Evolutionary conservation across 495 filamentous ascomycete genomes (phyloP), one percentile per base, ranked within the genome.

Genomic region (Penicillium ucsense): DNA sequence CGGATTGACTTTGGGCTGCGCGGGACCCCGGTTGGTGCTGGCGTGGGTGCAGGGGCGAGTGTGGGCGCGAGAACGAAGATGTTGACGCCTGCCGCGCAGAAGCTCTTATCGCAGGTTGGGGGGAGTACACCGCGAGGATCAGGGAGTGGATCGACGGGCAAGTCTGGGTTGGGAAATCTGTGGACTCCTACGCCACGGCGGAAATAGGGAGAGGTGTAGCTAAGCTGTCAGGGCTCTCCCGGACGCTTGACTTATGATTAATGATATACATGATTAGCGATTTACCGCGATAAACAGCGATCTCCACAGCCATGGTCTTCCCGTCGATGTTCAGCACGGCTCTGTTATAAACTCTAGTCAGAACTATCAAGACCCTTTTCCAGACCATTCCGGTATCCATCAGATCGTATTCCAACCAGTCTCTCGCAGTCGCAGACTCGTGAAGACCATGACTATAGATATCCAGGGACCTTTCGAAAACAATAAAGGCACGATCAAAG

Each of bases 31-130:
- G 34, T 52, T 36, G 52, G 48, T 50, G 39, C 9, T 6, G 4
- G 41, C 43, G 5, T 35, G 31, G 11, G 54, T 45, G 3, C 11
- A 48, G 42, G 36, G 56, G 38, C 20, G 20, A 20, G 20, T 20
- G 20, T 2, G 20, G 20, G 20, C 20, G 20, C 20, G 20, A 20
- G 20, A 20, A 20, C 20, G 36, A 72, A 67, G 51, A 49, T 63
- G 50, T 56, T 78, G 46, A 77, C 75, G 10, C 92, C 92, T 10
- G 92, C 92, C 6, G 92, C 81, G 33, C 80, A 86, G 68, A 79
- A 81, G 59, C 62, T 98, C 44, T 81, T 88, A 69, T 75, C 78
- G 38, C 81, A 73, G 54, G 77, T 91, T 38, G 59, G 56, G 37
- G 81, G 79, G 32, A 78, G 70, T 41, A 70, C 64, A 5, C 68